Percentiles rank a stretch among this genome's conserved stretches.
Evolutionary conservation across 108 stramenopile genomes (phyloP).

Genomic region (Skeletonema menzelii): DNA sequence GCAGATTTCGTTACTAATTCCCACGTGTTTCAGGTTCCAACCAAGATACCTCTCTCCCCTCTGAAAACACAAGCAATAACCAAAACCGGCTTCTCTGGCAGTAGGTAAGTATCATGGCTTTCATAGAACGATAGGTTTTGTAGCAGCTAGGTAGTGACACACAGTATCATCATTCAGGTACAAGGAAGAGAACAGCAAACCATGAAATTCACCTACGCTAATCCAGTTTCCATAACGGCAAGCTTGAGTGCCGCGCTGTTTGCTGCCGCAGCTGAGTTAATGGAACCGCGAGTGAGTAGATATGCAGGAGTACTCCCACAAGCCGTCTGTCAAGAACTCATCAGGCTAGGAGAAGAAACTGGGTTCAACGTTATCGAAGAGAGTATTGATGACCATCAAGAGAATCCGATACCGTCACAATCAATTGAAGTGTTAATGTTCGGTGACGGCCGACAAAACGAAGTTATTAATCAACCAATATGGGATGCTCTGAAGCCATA

Average conservation of each 20-base stretch:
- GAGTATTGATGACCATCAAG: slow-evolving; percentile 10
- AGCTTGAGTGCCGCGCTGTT: not conserved
- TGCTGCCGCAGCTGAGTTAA: not conserved
- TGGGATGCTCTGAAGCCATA: slow-evolving; percentile 11
- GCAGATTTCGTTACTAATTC: no score
- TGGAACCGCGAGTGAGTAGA: not conserved
- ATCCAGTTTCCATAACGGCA: not conserved
- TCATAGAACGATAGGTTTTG: no score
- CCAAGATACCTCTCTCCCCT: no score
- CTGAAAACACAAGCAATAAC: no score
- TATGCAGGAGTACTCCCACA: slow-evolving; percentile 7
- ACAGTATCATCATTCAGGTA: no score
- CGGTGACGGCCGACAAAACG: not conserved
- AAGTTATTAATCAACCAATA: not conserved
- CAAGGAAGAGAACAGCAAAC: no score
- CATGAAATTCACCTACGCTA: not conserved
- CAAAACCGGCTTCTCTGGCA: no score
- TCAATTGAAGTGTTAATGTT: slow-evolving; percentile 5
- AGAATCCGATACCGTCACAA: slow-evolving; percentile 2
- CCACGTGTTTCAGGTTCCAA: no score
- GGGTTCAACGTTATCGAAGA: slow-evolving; percentile 11
- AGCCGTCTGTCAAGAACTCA: slow-evolving; percentile 13
- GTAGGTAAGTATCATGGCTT: no score
- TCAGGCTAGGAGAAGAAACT: slow-evolving; percentile 4
- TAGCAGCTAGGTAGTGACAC: no score